Evolutionary conservation across 208 protist genomes (phyloP).

Genomic region (Wallacemonas rigidus): DNA sequence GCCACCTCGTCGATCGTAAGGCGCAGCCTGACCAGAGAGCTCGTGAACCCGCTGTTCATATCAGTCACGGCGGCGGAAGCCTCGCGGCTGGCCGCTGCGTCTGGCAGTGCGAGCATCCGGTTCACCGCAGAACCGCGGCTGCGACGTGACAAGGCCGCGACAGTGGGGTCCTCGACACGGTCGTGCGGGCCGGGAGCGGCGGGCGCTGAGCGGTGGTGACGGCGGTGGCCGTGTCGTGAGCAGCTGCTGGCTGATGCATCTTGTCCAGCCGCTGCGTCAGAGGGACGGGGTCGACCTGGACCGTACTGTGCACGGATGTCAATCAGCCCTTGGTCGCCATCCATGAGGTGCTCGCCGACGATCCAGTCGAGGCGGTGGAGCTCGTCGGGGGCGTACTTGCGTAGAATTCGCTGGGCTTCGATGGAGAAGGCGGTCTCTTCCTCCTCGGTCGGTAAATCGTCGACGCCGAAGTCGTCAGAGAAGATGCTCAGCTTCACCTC

Average conservation of each 20-base stretch:
- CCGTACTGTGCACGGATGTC: slow-evolving; percentile 14
- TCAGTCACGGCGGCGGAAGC: slow-evolving; percentile 23
- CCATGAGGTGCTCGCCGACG: slow-evolving; percentile 40
- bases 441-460: slow-evolving; percentile 40
- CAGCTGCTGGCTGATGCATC: not conserved
- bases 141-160: slow-evolving; percentile 4
- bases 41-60: not conserved
- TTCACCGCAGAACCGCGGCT: slow-evolving; percentile 16
- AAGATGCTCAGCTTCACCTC: slow-evolving; percentile 69
- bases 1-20: slow-evolving; percentile 53
- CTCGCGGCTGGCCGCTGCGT: slow-evolving; percentile 8
- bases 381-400: slow-evolving; percentile 61
- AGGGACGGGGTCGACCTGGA: not conserved
- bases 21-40: slow-evolving; percentile 39
- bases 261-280: not conserved
- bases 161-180: slow-evolving; percentile 10
- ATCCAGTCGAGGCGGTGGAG: slow-evolving; percentile 85
- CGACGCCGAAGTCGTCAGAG: slow-evolving; percentile 66
- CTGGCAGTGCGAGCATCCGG: slow-evolving; percentile 27
- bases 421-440: slow-evolving; percentile 58
- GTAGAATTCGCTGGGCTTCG: slow-evolving; percentile 53
- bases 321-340: slow-evolving; percentile 21
- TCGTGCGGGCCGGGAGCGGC: no score
- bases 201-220: not conserved
- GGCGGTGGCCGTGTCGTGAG: not conserved